phyloP scores from a whole-genome alignment of 2,329 filamentous ascomycete genomes.

The Lasiodiplodia gonubiensis region DNA sequence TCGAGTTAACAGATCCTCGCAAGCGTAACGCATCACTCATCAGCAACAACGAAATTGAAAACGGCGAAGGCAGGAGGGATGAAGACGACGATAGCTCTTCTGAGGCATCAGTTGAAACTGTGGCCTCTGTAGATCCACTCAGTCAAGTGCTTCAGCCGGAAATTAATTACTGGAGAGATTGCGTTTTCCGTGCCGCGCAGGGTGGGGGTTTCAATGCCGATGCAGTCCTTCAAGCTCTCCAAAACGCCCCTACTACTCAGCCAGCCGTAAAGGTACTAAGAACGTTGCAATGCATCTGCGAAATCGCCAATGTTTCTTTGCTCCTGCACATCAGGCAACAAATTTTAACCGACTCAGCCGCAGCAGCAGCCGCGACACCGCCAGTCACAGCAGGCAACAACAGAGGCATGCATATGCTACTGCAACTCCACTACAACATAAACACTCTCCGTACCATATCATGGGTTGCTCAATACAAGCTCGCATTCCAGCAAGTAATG shows the following conservation, averaged over 20 bases:
- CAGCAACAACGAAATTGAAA: not conserved
- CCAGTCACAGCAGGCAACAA: not conserved
- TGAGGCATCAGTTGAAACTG: not conserved
- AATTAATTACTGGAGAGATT: not conserved
- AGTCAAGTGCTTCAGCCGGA: not conserved
- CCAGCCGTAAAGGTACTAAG: not conserved
- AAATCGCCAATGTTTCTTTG: slow-evolving; percentile 3
- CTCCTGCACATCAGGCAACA: slow-evolving; percentile 1
- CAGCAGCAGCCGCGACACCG: not conserved
- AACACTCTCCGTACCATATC: slow-evolving; percentile 1
- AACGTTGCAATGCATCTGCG: slow-evolving; percentile 6
- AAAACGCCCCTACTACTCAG: not conserved
- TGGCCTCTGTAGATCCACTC: not conserved
- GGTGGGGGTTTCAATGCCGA: not conserved
- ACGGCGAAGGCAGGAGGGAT: not conserved
- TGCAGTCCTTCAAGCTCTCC: not conserved
- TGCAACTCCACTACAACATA: not conserved
- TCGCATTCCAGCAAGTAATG: not conserved
- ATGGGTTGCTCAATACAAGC: not conserved
- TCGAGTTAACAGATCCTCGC: not conserved
- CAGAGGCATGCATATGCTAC: not conserved
- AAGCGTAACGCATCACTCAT: not conserved
- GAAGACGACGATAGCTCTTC: not conserved
- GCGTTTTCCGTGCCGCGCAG: not conserved
- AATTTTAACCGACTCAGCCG: not conserved